phyloP scores from a whole-genome alignment of 2,329 filamentous ascomycete species.

The Botryosphaeria dothidea region DNA sequence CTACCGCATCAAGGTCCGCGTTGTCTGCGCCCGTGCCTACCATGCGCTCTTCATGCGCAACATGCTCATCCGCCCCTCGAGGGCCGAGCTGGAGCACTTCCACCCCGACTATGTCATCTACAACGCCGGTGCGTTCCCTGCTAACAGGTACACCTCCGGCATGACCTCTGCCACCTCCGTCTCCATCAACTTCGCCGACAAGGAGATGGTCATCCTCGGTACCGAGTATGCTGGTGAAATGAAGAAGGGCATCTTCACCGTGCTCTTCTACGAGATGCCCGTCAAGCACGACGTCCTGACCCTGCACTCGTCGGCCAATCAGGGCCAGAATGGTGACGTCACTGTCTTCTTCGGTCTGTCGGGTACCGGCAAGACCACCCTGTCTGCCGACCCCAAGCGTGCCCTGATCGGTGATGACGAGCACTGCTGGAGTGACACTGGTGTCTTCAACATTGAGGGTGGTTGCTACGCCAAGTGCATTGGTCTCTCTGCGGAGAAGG shows the following conservation, averaged over 20 bases:
- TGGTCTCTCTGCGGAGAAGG: conserved; percentile 95
- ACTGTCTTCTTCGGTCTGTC: conserved; percentile 99
- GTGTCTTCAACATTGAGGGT: conserved; percentile 99
- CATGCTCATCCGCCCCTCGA: conserved; percentile 95
- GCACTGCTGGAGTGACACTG: conserved; percentile 97
- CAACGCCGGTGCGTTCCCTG: conserved; percentile 97
- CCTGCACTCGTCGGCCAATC: conserved; percentile 96
- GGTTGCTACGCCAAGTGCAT: conserved; percentile 99
- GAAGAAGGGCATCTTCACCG: conserved; percentile 99
- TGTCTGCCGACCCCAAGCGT: conserved; percentile 96
- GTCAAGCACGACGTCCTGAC: conserved; percentile 99
- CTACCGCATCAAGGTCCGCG: conserved; percentile 95
- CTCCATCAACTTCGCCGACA: conserved; percentile 97
- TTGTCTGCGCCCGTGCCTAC: conserved; percentile 98
- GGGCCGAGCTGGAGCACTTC: conserved; percentile 94
- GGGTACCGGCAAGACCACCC: conserved; percentile 96
- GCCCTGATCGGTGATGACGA: conserved; percentile 97
- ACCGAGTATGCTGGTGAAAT: conserved; percentile 98
- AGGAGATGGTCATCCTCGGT: conserved; percentile 99
- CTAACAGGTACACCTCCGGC: conserved; percentile 95
- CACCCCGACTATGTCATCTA: conserved; percentile 99
- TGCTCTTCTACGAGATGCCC: conserved; percentile 99
- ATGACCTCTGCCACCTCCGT: conserved; percentile 99
- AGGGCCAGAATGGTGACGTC: conserved; percentile 91
- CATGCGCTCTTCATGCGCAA: conserved; percentile 99